Evolutionary conservation across 257 asterid species (phyloP).

Genomic region (Solanum peruvianum): DNA sequence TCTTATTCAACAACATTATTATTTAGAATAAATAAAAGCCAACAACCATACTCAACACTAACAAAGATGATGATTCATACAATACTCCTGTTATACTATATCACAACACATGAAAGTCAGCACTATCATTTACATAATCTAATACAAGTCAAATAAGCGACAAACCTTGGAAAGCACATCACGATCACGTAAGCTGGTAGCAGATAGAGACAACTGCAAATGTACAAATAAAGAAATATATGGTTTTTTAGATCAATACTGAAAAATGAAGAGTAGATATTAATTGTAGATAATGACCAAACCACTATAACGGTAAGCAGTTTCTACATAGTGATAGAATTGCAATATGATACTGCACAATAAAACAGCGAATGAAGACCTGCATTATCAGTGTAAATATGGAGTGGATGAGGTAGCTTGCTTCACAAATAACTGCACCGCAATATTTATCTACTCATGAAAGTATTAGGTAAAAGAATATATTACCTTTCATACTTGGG

Average conservation of each 20-base stretch:
- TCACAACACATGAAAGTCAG: not conserved
- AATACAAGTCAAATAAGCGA: not conserved
- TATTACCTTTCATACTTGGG: not conserved
- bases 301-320: not conserved
- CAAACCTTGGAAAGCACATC: slow-evolving; percentile 97
- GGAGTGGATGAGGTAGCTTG: not conserved
- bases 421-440: not conserved
- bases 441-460: not conserved
- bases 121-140: not conserved
- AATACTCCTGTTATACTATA: not conserved
- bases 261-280: not conserved
- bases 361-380: not conserved
- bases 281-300: not conserved
- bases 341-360: not conserved
- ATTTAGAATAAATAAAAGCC: not conserved
- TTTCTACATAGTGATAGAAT: not conserved
- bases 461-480: not conserved
- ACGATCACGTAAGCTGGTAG: slow-evolving; percentile 68
- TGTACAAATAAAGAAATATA: not conserved
- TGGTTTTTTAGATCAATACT: not conserved
- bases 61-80: not conserved
- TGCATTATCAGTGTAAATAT: not conserved
- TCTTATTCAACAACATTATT: not conserved
- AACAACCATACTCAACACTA: not conserved
- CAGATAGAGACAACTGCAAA: slow-evolving; percentile 90